phyloP scores from a whole-genome alignment of 2,329 filamentous ascomycete genomes.

The Fusarium incarnatum region DNA sequence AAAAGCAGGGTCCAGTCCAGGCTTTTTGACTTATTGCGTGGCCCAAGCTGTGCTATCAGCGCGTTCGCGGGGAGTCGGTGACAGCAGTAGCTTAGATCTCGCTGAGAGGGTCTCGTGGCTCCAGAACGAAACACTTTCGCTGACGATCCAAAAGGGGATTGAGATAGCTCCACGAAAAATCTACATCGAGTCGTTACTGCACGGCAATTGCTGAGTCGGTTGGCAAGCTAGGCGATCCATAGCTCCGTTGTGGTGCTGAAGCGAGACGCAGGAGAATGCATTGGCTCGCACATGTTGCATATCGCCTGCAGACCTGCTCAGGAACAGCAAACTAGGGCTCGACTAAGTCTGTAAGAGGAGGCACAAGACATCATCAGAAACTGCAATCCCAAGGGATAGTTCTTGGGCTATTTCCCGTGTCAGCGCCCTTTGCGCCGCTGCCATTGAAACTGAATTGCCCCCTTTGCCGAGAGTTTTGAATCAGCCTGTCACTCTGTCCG shows the following conservation, averaged over 20 bases:
- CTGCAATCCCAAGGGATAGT: constrained; percentile 27
- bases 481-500: neutral
- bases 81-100: constrained; percentile 27
- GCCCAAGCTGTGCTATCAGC: constrained; percentile 26
- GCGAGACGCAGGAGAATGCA: constrained; percentile 47
- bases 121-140: neutral
- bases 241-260: constrained; percentile 39
- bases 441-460: neutral
- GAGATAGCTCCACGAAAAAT: constrained; percentile 24
- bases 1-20: constrained; percentile 7
- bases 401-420: constrained; percentile 8
- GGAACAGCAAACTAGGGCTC: constrained; percentile 39
- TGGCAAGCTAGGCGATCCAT: neutral
- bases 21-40: constrained; percentile 22
- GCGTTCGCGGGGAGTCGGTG: constrained; percentile 27
- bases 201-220: constrained; percentile 17
- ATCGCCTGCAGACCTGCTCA: constrained; percentile 36
- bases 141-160: constrained; percentile 19
- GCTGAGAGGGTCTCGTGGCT: constrained; percentile 34
- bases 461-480: neutral
- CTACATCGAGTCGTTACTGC: constrained; percentile 6
- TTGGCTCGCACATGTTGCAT: constrained; percentile 37
- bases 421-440: constrained; percentile 28
- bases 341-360: constrained; percentile 21
- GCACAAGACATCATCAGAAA: constrained; percentile 8